Evolutionary conservation across 2,329 filamentous ascomycete species (phyloP).

Genomic region (Graphiopsis chlorocephala): DNA sequence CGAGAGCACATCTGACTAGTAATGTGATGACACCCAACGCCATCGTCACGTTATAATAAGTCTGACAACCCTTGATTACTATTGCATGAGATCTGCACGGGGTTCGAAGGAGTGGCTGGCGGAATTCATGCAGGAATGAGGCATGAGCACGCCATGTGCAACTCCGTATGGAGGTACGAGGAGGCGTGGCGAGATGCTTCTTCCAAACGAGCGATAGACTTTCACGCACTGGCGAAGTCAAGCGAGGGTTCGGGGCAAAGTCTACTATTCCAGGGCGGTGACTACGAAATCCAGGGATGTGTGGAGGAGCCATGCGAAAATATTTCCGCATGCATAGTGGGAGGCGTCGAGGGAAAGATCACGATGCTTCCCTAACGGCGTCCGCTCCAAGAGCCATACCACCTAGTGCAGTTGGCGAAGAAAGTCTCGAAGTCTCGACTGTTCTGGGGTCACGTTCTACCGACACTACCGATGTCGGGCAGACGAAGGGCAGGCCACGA

Average conservation of each 20-base stretch:
- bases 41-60: not conserved
- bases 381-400: not conserved
- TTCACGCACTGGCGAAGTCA: not conserved
- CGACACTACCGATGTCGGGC: conserved; percentile 8
- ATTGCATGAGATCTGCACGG: not conserved
- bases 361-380: not conserved
- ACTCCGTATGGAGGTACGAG: not conserved
- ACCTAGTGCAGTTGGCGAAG: not conserved
- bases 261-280: not conserved
- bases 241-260: not conserved
- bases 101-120: not conserved
- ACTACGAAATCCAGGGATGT: not conserved
- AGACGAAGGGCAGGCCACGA: conserved; percentile 4
- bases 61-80: not conserved
- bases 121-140: conserved; percentile 10
- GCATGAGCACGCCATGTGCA: conserved; percentile 9
- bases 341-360: not conserved
- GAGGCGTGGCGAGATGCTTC: not conserved
- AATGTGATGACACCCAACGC: not conserved
- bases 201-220: conserved; percentile 1
- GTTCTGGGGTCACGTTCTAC: conserved; percentile 5
- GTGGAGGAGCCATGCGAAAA: not conserved
- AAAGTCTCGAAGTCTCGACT: conserved; percentile 12
- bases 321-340: not conserved
- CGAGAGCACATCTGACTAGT: not conserved